A percentile compares a stretch with the other conserved stretches of the same genome.
Conservation (phyloP, 305 asterid genomes). For the Fraxinus platypoda region DNA sequence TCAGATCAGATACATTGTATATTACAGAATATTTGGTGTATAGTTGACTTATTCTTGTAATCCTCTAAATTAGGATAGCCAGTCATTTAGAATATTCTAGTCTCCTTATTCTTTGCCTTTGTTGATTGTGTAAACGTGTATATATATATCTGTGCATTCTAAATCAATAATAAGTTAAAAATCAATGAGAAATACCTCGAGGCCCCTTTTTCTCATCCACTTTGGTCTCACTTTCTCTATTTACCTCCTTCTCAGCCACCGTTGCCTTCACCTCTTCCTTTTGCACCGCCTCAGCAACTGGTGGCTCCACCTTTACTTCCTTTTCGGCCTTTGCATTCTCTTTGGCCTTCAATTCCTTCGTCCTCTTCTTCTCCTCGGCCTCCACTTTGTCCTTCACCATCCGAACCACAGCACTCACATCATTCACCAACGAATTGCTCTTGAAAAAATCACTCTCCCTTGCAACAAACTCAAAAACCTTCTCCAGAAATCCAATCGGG, state of each 20-base stretch:
- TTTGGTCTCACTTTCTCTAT: constrained; percentile 26
- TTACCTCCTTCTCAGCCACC: neutral
- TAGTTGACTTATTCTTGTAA: too few species aligned
- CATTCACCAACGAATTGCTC: constrained; percentile 53
- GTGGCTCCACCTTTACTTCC: constrained; percentile 36
- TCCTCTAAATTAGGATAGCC: too few species aligned
- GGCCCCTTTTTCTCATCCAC: constrained; percentile 38
- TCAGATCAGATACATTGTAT: too few species aligned
- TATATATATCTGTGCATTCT: too few species aligned
- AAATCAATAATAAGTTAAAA: too few species aligned
- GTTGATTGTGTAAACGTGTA: too few species aligned
- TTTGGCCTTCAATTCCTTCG: constrained; percentile 25
- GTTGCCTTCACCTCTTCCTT: constrained; percentile 13
- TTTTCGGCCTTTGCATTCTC: constrained; percentile 32
- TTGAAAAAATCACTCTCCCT: constrained; percentile 65
- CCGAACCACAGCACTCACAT: constrained; percentile 66
- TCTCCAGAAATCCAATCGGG: constrained; percentile 68
- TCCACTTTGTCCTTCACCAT: constrained; percentile 51
- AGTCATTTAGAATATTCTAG: too few species aligned
- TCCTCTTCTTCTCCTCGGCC: constrained; percentile 32
- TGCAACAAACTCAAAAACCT: constrained; percentile 59
- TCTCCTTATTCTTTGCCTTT: too few species aligned
- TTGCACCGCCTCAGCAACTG: constrained; percentile 4
- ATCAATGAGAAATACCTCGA: constrained; percentile 40
- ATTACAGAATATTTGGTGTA: too few species aligned